Evolutionary conservation across 768 basidiomycete species (phyloP), one percentile per base, ranked within the genome.

Genomic region (Grammothele lineata): DNA sequence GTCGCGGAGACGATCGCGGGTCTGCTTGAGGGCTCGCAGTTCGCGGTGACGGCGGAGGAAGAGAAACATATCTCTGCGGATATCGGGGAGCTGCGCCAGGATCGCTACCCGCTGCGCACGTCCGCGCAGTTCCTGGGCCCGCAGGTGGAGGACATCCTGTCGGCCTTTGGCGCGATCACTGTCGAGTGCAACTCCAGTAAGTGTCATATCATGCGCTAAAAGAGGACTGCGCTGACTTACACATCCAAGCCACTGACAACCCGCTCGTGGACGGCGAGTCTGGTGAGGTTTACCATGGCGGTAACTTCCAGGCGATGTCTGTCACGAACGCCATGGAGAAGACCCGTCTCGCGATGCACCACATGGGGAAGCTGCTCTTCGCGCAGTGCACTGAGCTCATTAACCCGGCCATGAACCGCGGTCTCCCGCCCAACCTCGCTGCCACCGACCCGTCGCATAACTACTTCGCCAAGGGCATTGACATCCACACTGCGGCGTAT

Each of bases 251-350:
- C 17, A 93, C 91, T 4, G 91, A 93, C 61, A 93, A 93, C 60
- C 91, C 91, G 1, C 76, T 93, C 7, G 71, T 92, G 32, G 86
- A 93, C 51, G 73, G 74, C 34, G 74, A 81, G 55, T 77, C 76
- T 5, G 80, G 80, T 2, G 69, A 67, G 42, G 71, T 91, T 17
- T 86, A 91, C 62, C 77, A 91, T 46, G 91, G 88, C 24, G 91
- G 91, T 14, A 92, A 92, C 62, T 93, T 93, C 78, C 90, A 92
- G 61, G 87, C 88, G 0, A 85, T 89, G 76, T 73, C 87, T 3
- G 81, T 92, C 33, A 87, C 87, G 7, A 90, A 87, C 45, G 80
- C 83, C 11, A 91, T 92, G 87, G 90, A 92, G 63, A 89, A 90
- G 64, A 87, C 86, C 15, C 85, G 90, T 12, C 66, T 78, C 17